Evolutionary conservation across 2,329 filamentous ascomycete genomes (phyloP).

Genomic region (Hymenoscyphus infarciens): DNA sequence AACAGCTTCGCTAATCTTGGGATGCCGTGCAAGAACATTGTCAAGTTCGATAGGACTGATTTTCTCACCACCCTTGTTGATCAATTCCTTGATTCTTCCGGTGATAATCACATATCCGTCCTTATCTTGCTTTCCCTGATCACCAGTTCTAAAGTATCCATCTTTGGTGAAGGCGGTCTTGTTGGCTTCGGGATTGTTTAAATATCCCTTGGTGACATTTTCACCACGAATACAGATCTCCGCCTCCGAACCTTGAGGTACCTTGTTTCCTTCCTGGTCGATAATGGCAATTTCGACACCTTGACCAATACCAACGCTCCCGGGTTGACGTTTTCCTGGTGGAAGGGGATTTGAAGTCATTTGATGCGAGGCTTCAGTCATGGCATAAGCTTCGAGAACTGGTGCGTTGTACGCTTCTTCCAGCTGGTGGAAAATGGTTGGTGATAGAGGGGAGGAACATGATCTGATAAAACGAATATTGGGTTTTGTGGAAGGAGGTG

Average conservation of each 20-base stretch:
- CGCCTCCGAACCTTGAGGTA: constrained; percentile 66
- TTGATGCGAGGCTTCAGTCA: constrained; percentile 86
- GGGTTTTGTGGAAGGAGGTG: constrained; percentile 63
- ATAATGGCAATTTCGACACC: constrained; percentile 80
- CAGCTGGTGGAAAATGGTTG: constrained; percentile 75
- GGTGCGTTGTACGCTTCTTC: constrained; percentile 73
- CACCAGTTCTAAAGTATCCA: constrained; percentile 86
- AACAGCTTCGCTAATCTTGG: constrained; percentile 72
- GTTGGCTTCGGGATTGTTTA: constrained; percentile 79
- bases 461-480: constrained; percentile 82
- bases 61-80: constrained; percentile 88
- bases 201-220: constrained; percentile 80
- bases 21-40: constrained; percentile 73
- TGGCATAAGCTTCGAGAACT: constrained; percentile 85
- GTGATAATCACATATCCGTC: constrained; percentile 85
- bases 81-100: constrained; percentile 88
- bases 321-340: constrained; percentile 69
- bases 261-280: constrained; percentile 63
- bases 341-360: constrained; percentile 77
- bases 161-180: constrained; percentile 65
- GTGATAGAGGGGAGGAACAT: constrained; percentile 79
- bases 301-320: constrained; percentile 78
- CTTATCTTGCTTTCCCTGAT: constrained; percentile 76
- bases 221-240: constrained; percentile 81
- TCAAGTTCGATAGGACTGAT: constrained; percentile 86